phyloP scores from a whole-genome alignment of 169 alveolate genomes.

The Plasmodium cynomolgi region DNA sequence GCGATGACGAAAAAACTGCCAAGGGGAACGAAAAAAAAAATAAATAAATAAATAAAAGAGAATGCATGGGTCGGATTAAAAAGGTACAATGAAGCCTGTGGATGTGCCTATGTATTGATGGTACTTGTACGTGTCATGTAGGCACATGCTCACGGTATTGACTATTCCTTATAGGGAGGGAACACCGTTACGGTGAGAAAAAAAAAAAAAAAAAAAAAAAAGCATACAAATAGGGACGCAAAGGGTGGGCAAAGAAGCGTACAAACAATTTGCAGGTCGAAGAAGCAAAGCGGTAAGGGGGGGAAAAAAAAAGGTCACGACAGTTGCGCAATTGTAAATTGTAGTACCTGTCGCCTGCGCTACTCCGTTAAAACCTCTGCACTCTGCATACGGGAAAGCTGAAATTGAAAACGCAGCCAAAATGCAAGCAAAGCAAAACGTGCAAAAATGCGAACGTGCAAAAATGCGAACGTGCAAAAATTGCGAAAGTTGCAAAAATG shows the following conservation, averaged over 20 bases:
- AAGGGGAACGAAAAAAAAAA: background rate
- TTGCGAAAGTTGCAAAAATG: background rate
- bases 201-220: slow-evolving; percentile 13
- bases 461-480: background rate
- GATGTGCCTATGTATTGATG: background rate
- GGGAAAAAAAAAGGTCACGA: background rate
- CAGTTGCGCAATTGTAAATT: background rate
- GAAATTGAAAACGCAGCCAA: background rate
- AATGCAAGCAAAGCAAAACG: background rate
- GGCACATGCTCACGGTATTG: background rate
- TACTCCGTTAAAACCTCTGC: background rate
- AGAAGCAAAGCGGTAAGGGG: background rate
- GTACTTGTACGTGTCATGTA: background rate
- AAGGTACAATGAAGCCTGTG: background rate
- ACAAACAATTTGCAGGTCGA: background rate
- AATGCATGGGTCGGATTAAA: background rate
- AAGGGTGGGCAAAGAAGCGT: too few species aligned
- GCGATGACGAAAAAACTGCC: background rate
- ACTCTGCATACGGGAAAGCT: background rate
- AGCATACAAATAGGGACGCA: background rate
- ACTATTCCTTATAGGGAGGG: background rate
- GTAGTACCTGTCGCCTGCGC: background rate
- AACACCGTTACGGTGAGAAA: background rate
- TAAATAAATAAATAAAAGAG: background rate
- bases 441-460: background rate